A percentile compares a stretch with the other conserved stretches of the same genome.
Conservation (phyloP, 345 rosid species). For the Hibiscus trionum region DNA sequence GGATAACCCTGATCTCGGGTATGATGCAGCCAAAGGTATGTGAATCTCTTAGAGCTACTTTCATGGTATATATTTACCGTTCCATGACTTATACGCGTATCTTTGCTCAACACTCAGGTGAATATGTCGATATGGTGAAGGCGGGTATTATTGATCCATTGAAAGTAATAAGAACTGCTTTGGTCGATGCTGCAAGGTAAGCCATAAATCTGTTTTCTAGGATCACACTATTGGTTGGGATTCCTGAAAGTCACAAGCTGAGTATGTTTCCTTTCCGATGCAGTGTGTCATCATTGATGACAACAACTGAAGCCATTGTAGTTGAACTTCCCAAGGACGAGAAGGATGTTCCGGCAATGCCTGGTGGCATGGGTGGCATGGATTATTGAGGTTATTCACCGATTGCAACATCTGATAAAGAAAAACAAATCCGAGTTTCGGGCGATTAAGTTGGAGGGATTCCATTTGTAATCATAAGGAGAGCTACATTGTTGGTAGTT, state of each 20-base stretch:
- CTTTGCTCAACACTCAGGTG: conserved; percentile 37
- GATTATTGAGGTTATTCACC: conserved; percentile 39
- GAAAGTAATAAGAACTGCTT: conserved; percentile 92
- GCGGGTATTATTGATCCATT: conserved; percentile 88
- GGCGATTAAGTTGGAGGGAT: conserved; percentile 11
- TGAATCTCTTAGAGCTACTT: background rate
- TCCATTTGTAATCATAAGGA: conserved; percentile 13
- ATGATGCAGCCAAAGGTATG: conserved; percentile 95
- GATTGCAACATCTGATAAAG: background rate
- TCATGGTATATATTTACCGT: background rate
- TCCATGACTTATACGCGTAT: background rate
- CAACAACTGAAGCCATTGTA: conserved; percentile 87
- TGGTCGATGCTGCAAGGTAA: conserved; percentile 93
- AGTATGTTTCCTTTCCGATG: background rate
- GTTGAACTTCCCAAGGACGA: conserved; percentile 82
- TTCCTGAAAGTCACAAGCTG: background rate
- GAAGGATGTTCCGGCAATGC: conserved; percentile 51
- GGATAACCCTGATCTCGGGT: conserved; percentile 76
- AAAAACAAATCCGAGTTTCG: background rate
- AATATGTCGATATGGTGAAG: conserved; percentile 90
- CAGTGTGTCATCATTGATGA: conserved; percentile 90
- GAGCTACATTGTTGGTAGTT: background rate
- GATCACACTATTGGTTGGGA: background rate
- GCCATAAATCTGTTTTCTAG: background rate
- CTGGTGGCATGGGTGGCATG: conserved; percentile 82